Percentiles rank a stretch among this genome's conserved stretches.
Evolutionary conservation across 106 monocot genomes (phyloP).

Genomic region (Dioscorea alata): DNA sequence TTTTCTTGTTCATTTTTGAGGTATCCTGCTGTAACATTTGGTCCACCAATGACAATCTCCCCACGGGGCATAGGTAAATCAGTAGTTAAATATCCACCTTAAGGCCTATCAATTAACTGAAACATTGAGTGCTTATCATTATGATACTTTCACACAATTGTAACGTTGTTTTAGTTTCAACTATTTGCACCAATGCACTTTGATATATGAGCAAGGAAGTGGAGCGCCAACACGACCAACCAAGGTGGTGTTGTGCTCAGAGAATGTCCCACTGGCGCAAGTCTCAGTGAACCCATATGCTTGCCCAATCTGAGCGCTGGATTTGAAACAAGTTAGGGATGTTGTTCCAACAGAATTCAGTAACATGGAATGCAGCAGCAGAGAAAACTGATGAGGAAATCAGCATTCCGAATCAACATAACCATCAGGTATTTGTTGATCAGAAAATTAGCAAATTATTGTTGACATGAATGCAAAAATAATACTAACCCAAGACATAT

Average conservation of each 20-base stretch:
- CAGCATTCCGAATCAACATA: no score
- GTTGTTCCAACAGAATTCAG: no score
- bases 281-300: slow-evolving; percentile 99
- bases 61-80: slow-evolving; percentile 97
- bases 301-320: slow-evolving; percentile 94
- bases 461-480: background rate
- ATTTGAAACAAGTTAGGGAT: slow-evolving; percentile 6
- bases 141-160: no score
- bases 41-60: slow-evolving; percentile 97
- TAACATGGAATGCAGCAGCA: no score
- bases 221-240: slow-evolving; percentile 99
- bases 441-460: no score
- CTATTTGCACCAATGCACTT: slow-evolving; percentile 31
- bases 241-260: slow-evolving; percentile 82
- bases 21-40: slow-evolving; percentile 91
- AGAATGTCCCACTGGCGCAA: slow-evolving; percentile 94
- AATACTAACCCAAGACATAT: slow-evolving; percentile 83
- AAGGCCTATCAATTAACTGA: slow-evolving; percentile 93
- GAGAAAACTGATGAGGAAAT: no score
- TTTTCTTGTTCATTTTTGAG: slow-evolving; percentile 96
- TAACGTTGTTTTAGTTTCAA: no score
- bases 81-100: slow-evolving; percentile 78
- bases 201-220: slow-evolving; percentile 86
- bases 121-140: slow-evolving; percentile 4
- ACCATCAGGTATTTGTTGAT: no score